A percentile compares a stretch with the other conserved stretches of the same genome.
These are phyloP conservation scores for Haberlea rhodopensis DNA, from an alignment of 257 asterid species.

Conservation along the genomic window DNA sequence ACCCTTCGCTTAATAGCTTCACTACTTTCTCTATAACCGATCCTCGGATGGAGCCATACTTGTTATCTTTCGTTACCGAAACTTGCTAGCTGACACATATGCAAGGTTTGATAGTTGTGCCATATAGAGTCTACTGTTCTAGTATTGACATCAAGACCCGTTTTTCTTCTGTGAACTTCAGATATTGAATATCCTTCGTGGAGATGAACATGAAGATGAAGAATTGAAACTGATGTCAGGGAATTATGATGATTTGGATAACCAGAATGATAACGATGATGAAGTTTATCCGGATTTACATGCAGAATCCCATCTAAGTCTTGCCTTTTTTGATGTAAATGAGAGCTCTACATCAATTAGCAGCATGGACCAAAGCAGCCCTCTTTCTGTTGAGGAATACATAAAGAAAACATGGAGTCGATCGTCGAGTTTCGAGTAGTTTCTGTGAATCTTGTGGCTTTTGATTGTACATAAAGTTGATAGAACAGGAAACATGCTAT, in stretches of 20 bases:
- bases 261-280: constrained; percentile 50
- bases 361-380: constrained; percentile 73
- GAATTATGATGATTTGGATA: constrained; percentile 29
- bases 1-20: too few relatives aligned
- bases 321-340: constrained; percentile 66
- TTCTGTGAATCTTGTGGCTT: constrained; percentile 5
- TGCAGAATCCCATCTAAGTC: constrained; percentile 73
- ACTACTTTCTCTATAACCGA: too few relatives aligned
- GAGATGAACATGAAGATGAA: constrained; percentile 40
- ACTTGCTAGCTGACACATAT: background rate
- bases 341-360: constrained; percentile 63
- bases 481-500: constrained; percentile 39
- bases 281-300: constrained; percentile 86
- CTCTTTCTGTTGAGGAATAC: constrained; percentile 69
- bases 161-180: constrained; percentile 17
- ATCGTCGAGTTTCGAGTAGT: constrained; percentile 59
- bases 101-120: background rate
- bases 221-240: constrained; percentile 5
- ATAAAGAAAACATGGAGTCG: constrained; percentile 70
- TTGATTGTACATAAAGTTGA: constrained; percentile 30
- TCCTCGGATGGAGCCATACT: background rate
- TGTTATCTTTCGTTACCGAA: background rate
- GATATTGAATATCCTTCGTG: constrained; percentile 58
- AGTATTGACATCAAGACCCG: background rate
- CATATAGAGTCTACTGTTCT: too few relatives aligned